Evolutionary conservation across 1,284 basidiomycete genomes (phyloP), one percentile per base, ranked within the genome.

Genomic region (Rhodotorula sp.): DNA sequence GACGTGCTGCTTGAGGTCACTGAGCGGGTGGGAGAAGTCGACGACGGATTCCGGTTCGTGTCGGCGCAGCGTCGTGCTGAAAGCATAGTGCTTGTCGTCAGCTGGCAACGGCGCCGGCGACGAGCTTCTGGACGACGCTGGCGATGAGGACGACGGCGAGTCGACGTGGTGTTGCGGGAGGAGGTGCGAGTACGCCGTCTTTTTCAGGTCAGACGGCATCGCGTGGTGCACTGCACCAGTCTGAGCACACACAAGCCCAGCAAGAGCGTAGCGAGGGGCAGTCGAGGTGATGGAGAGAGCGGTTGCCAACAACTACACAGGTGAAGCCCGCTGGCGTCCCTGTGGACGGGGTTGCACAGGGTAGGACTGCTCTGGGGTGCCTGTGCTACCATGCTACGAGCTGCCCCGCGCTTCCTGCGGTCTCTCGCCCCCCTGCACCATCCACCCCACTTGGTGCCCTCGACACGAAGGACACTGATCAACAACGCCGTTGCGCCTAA

Each of bases 21-120:
- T 26, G 51, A 64, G 52, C 1, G 63, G 37, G 37, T 56, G 55
- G 59, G 63, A 59, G 20, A 70, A 62, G 60, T 70, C 70, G 58
- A 72, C 60, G 53, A 67, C 62, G 11, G 65, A 53, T 8, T 71
- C 69, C 24, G 73, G 70, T 51, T 74, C 73, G 56, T 59, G 65
- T 5, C 69, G 26, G 2, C 62, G 13, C 24, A 74, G 59, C 7
- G 59, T 62, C 48, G 73, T 74, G 40, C 66, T 68, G 62, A 66
- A 74, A 4, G 68, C 64, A 52, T 56, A 72, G 56, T 68, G 68
- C 24, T 64, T 59, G 54, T 67, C 66, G 37, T 51, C 44, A 3
- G 64, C 30, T 24, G 62, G 47, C 7, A 60, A 64, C 2, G 51
- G 34, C 1, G 62, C 34, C 30, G 55, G 65, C 20, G 62, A 67